Base-by-base conservation (phyloP, 2,329 filamentous ascomycete species). In the Penicillium paneum region DNA sequence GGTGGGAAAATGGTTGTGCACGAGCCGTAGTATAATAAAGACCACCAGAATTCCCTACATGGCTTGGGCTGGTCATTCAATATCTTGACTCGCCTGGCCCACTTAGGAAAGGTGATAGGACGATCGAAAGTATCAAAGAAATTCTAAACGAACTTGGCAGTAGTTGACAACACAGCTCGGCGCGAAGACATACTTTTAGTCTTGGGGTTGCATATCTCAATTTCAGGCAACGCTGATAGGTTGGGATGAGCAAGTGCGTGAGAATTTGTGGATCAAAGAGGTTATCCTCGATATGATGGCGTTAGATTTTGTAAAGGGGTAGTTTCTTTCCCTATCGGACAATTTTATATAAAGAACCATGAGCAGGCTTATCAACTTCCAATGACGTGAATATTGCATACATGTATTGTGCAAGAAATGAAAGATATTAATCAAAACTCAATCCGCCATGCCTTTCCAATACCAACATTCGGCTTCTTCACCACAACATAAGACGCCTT, bases 391-490 rank as follows among this genome's bases (percentile, higher is more conserved):
- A 35, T 34, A 45, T 51, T 35, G 41, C 40, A 44, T 57, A 53
- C 52, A 58, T 61, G 52, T 49, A 45, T 39, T 21, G 49, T 48
- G 12, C 34, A 32, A 29, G 39, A 40, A 51, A 41, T 38, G 29
- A 10, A 13, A 40, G 21, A 32, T 32, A 41, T 45, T 26, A 13
- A 41, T 63, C 56, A 73, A 60, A 87, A 85, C 45, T 81, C 76
- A 59, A 86, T 79, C 70, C 77, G 84, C 86, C 87, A 90, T 21
- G 83, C 81, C 64, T 77, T 79, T 34, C 81, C 81, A 71, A 90
- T 81, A n/a, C 68, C 74, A 15, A 87, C 80, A 49, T 78, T 78
- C 0, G 86, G 87, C 65, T 84, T 81, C 66, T 84, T 82, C 8
- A 89, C 80, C 15, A 88, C 76, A 3, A 82, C 86, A 76, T 82